Evolutionary conservation across 805 yeast genomes (phyloP), one percentile per base, ranked within the genome.

Genomic region (Lipomyces sp.): DNA sequence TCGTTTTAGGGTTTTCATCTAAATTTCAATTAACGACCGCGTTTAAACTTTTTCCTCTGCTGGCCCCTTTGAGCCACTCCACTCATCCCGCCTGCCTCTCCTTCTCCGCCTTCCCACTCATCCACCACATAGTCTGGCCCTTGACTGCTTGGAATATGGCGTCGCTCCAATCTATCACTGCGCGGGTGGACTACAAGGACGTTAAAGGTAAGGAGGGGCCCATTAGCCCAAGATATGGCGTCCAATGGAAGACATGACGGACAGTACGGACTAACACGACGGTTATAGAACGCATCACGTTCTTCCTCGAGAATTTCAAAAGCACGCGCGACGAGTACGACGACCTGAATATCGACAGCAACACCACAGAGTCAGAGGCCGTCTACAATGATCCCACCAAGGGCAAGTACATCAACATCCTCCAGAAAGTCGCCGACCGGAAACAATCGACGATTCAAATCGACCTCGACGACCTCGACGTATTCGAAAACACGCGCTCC

Each of bases 381-480:
- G 47, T 68, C 14, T 72, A 68, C 39, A 62, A 63, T 33, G 83
- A 83, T 31, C 82, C 84, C 13, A 43, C 21, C 43, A 45, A 53
- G 41, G 54, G 57, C 22, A 93, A 93, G 67, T 93, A 93, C 70
- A 72, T 84, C 81, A 73, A 71, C 29, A 59, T 84, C 4, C 72
- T 93, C 40, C 96, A 88, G 64, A 73, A 80, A 59, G 77, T 93
- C 29, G 89, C 97, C 52, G 88, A 95, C 67, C 79, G 98, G 63
- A 89, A 90, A 59, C 56, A 74, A 26, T 73, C 84, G 29, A 79
- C 88, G 1, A 63, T 93, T 19, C 73, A 73, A 47, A 75, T 93
- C 41, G 96, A 88, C 53, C 74, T 93, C 45, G 95, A 93, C 66
- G 99, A 93, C 68, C 70, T 93, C 51, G 79, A 79, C 59, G 72